Percentiles rank a stretch among this genome's conserved stretches.
These are phyloP conservation scores for Scleroderma citrinum DNA, from an alignment of 768 basidiomycete species.

Conservation along the genomic window DNA sequence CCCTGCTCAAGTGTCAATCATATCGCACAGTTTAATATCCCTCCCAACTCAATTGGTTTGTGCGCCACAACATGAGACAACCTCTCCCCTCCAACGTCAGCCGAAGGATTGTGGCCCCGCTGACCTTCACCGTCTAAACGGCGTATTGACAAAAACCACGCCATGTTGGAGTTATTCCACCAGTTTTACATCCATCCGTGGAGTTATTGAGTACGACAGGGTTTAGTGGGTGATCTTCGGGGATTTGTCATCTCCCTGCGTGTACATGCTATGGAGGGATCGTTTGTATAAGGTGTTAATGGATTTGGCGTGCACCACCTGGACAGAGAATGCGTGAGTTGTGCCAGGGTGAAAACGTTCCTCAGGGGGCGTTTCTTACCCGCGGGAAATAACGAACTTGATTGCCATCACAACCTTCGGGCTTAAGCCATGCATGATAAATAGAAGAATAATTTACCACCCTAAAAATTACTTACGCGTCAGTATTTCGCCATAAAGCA, in stretches of 20 bases:
- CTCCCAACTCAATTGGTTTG: constrained; percentile 1
- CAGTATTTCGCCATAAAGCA: background rate
- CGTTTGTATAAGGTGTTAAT: background rate
- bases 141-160: background rate
- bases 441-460: background rate
- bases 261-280: background rate
- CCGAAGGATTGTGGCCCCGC: background rate
- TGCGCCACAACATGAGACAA: constrained; percentile 1
- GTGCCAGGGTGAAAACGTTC: constrained; percentile 1
- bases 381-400: background rate
- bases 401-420: background rate
- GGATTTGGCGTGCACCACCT: background rate
- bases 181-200: background rate
- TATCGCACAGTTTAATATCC: background rate
- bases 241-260: background rate
- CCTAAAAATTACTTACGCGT: background rate
- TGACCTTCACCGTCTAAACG: background rate
- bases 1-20: background rate
- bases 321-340: background rate
- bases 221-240: constrained; percentile 1
- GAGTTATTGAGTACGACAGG: background rate
- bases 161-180: background rate
- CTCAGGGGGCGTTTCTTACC: background rate
- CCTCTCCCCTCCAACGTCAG: background rate
- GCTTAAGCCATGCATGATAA: background rate